phyloP scores from a whole-genome alignment of 2,329 filamentous ascomycete species.

The Apiospora phragmitis region DNA sequence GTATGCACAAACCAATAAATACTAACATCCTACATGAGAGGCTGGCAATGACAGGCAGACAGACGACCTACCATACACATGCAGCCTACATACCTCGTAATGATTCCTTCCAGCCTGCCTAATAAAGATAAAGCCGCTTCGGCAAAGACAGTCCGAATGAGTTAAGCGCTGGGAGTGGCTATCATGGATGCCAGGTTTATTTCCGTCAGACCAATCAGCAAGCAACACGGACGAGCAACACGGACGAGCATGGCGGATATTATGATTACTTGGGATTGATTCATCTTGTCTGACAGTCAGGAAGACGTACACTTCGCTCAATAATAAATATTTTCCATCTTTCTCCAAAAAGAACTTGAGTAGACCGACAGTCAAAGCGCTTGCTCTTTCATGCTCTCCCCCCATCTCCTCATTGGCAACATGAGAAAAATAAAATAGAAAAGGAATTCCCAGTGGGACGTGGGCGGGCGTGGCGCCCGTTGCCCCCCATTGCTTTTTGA shows the following conservation, averaged over 20 bases:
- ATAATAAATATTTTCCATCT: neutral
- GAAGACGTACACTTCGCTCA: neutral
- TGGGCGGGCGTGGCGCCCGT: neutral
- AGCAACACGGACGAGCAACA: neutral
- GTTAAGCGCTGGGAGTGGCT: neutral
- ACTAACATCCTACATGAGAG: neutral
- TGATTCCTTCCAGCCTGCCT: neutral
- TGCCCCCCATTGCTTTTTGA: neutral
- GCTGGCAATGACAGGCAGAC: neutral
- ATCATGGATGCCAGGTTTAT: neutral
- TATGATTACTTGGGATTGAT: constrained; percentile 1
- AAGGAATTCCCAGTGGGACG: neutral
- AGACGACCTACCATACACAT: neutral
- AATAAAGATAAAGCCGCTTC: neutral
- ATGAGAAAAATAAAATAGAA: neutral
- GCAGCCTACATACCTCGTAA: neutral
- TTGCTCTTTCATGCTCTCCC: neutral
- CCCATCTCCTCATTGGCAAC: neutral
- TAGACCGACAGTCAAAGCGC: neutral
- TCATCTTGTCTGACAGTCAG: neutral
- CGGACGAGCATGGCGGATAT: neutral
- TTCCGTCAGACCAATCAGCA: neutral
- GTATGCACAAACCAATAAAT: neutral
- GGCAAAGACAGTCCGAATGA: neutral
- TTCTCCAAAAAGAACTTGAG: neutral